phyloP scores from a whole-genome alignment of 106 monocot genomes.

The Dioscorea dumetorum region DNA sequence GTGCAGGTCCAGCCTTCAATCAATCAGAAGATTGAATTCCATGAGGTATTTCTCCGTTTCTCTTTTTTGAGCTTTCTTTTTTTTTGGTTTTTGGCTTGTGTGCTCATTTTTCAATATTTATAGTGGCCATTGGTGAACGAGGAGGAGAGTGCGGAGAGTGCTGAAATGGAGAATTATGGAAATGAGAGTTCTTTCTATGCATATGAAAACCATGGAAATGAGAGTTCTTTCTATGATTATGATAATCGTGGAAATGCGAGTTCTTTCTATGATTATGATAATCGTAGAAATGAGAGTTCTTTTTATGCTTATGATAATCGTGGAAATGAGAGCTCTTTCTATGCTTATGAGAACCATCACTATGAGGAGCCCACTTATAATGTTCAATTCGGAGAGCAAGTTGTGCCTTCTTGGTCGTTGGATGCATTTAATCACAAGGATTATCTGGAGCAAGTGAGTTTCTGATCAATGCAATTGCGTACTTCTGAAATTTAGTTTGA shows the following conservation, averaged over 20 bases:
- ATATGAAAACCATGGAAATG: not conserved
- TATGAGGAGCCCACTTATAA: constrained; percentile 11
- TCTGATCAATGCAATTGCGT: not conserved
- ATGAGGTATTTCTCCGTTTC: not conserved
- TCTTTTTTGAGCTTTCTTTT: not conserved
- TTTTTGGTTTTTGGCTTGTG: not conserved
- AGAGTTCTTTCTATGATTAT: not conserved
- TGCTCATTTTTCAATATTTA: not conserved
- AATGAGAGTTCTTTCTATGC: not conserved
- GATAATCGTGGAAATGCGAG: constrained; percentile 12
- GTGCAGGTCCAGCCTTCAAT: constrained; percentile 33
- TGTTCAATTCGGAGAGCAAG: constrained; percentile 7
- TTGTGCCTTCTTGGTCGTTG: constrained; percentile 3
- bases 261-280: constrained; percentile 29
- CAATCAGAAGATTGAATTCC: constrained; percentile 17
- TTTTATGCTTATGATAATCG: not conserved
- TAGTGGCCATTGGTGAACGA: not conserved
- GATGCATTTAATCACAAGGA: constrained; percentile 15
- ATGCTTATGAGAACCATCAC: constrained; percentile 30
- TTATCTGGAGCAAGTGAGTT: constrained; percentile 3
- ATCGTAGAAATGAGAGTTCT: constrained; percentile 4
- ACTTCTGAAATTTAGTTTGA: not conserved
- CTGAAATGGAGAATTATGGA: not conserved
- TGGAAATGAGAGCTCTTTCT: constrained; percentile 17
- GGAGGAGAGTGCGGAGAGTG: not conserved